Conservation (phyloP, 2,329 filamentous ascomycete species). For the Thyridium curvatum region DNA sequence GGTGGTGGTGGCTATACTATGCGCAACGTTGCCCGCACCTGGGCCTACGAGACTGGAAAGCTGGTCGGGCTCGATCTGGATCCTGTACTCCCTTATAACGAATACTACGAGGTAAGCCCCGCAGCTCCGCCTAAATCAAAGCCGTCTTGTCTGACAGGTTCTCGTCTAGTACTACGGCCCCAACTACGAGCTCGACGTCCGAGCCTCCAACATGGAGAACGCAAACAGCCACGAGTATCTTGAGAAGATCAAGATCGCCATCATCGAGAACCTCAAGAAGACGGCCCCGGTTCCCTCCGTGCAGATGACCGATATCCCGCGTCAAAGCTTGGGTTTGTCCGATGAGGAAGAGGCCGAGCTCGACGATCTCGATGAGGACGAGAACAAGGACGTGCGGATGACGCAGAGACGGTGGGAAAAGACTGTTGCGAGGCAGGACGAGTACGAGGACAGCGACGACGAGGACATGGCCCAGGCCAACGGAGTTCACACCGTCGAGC, state of each 20-base stretch:
- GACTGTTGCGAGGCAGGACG: slow-evolving; percentile 67
- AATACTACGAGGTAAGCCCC: slow-evolving; percentile 74
- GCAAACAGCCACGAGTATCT: slow-evolving; percentile 80
- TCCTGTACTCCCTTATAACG: slow-evolving; percentile 84
- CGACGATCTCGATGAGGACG: slow-evolving; percentile 72
- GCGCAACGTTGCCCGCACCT: slow-evolving; percentile 91
- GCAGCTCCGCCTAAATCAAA: neutral
- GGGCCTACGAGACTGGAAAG: slow-evolving; percentile 93
- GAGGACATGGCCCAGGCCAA: slow-evolving; percentile 72
- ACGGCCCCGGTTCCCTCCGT: slow-evolving; percentile 84
- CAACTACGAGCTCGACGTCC: slow-evolving; percentile 85
- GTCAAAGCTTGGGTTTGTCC: slow-evolving; percentile 55
- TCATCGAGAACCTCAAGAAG: slow-evolving; percentile 82
- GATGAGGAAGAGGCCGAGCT: slow-evolving; percentile 62
- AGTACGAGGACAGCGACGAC: slow-evolving; percentile 83
- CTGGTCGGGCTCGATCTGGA: slow-evolving; percentile 79
- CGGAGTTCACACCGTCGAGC: slow-evolving; percentile 50
- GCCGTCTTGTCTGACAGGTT: slow-evolving; percentile 17
- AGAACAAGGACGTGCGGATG: slow-evolving; percentile 76
- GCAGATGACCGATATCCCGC: slow-evolving; percentile 75
- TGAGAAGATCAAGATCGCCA: slow-evolving; percentile 71
- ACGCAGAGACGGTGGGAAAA: slow-evolving; percentile 81
- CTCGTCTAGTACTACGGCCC: slow-evolving; percentile 80
- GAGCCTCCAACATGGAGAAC: slow-evolving; percentile 84
- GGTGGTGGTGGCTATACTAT: slow-evolving; percentile 97